A percentile compares a stretch with the other conserved stretches of the same genome.
These are phyloP conservation scores for Botrytis aclada DNA, from an alignment of 2,329 filamentous ascomycete genomes.

Conservation along the genomic window DNA sequence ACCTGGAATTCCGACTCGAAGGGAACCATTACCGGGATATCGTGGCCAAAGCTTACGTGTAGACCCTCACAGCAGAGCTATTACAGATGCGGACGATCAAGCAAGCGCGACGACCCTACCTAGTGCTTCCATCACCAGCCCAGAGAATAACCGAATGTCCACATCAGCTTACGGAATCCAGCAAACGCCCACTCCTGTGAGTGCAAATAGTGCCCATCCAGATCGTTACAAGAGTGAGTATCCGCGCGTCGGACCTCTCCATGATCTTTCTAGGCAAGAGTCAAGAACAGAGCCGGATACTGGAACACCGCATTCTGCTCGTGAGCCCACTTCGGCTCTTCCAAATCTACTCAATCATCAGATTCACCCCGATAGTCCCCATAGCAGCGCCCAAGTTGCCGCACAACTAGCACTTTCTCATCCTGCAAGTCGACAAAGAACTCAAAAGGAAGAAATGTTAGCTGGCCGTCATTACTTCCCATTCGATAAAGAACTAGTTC, in stretches of 20 bases:
- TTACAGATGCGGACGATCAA: constrained; percentile 56
- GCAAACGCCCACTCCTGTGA: constrained; percentile 59
- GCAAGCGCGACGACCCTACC: constrained; percentile 57
- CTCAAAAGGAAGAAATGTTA: constrained; percentile 90
- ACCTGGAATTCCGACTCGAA: constrained; percentile 39
- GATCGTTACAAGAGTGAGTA: constrained; percentile 50
- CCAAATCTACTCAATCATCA: constrained; percentile 49
- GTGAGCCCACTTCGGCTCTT: constrained; percentile 43
- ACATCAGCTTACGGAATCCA: constrained; percentile 48
- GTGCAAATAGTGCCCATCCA: constrained; percentile 46
- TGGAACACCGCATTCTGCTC: constrained; percentile 43
- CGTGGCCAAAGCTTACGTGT: constrained; percentile 61
- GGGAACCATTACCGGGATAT: constrained; percentile 57
- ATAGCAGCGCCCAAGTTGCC: constrained; percentile 34
- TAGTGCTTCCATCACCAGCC: constrained; percentile 50
- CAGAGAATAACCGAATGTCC: constrained; percentile 58
- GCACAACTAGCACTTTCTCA: constrained; percentile 38
- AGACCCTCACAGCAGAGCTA: constrained; percentile 55
- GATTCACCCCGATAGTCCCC: constrained; percentile 33
- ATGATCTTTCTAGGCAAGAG: constrained; percentile 56
- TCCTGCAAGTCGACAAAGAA: constrained; percentile 42
- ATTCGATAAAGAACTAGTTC: constrained; percentile 71
- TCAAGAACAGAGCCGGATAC: constrained; percentile 45
- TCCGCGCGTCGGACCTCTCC: constrained; percentile 57
- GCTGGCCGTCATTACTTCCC: constrained; percentile 74